Conservation (phyloP, 2,329 filamentous ascomycete species). For the Xenoacremonium recifei region DNA sequence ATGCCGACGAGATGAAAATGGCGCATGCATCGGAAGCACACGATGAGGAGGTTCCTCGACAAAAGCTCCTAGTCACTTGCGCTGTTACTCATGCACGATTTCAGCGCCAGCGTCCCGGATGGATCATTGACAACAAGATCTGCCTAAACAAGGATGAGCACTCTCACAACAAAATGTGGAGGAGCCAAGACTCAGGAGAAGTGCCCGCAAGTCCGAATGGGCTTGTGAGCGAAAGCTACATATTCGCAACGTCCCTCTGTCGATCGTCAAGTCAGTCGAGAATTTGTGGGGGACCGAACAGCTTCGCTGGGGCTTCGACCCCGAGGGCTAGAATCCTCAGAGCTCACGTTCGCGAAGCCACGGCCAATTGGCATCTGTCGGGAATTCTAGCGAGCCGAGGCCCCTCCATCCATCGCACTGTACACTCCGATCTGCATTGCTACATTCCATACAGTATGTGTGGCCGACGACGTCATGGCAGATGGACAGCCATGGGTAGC, state of each 20-base stretch:
- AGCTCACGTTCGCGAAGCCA: background rate
- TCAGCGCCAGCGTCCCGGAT: conserved; percentile 7
- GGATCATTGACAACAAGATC: conserved; percentile 12
- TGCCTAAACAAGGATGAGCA: conserved; percentile 10
- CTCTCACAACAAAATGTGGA: conserved; percentile 10
- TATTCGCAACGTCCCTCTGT: background rate
- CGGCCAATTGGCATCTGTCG: background rate
- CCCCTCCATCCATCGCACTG: background rate
- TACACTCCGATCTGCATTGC: background rate
- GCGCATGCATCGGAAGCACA: conserved; percentile 9
- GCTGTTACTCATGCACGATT: too few species aligned
- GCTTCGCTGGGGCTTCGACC: background rate
- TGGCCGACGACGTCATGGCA: background rate
- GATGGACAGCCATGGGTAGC: background rate
- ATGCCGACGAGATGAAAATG: too few species aligned
- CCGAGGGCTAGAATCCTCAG: background rate
- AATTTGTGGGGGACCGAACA: background rate
- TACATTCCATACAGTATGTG: background rate
- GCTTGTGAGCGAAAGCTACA: too few species aligned
- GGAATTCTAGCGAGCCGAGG: background rate
- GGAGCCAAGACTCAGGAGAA: conserved; percentile 6
- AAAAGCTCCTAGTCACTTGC: too few species aligned
- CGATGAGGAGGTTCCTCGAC: too few species aligned
- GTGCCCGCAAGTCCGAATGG: background rate
- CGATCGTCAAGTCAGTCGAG: background rate